These are phyloP conservation scores for Kwoniella mangroviensis DNA, from an alignment of 768 basidiomycete species.

Conservation along the genomic window DNA sequence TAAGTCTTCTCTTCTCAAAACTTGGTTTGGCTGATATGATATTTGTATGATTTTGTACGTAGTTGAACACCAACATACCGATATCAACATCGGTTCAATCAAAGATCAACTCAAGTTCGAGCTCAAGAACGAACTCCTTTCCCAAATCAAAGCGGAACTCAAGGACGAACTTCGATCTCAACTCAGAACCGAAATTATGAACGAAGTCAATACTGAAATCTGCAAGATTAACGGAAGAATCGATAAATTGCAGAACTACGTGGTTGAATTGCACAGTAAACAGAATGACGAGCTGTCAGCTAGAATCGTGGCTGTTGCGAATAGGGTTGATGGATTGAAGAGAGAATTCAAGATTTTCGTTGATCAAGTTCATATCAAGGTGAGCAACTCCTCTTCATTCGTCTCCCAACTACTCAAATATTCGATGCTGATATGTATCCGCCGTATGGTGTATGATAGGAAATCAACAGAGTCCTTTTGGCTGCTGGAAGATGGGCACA, in stretches of 20 bases:
- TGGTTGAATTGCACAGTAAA: not conserved
- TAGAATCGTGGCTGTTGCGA: not conserved
- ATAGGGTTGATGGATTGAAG: not conserved
- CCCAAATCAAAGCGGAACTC: constrained; percentile 2
- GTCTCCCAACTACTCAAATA: not conserved
- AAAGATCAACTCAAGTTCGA: constrained; percentile 7
- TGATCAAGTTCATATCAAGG: constrained; percentile 5
- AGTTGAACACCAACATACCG: not conserved
- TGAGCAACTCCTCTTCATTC: not conserved
- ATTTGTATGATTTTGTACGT: not conserved
- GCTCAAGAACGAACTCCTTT: constrained; percentile 6
- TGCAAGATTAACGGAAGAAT: not conserved
- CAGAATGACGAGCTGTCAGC: not conserved
- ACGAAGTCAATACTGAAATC: not conserved
- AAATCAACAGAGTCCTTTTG: not conserved
- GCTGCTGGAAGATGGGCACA: constrained; percentile 10
- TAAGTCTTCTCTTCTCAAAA: no score
- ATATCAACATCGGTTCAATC: constrained; percentile 2
- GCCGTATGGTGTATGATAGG: not conserved
- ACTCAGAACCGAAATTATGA: not conserved
- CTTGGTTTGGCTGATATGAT: no score
- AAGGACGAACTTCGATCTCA: not conserved
- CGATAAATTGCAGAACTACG: not conserved
- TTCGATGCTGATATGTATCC: not conserved
- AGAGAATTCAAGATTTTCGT: not conserved